Conservation (phyloP, 2,329 filamentous ascomycete species). For the Shiraia bambusicola region DNA sequence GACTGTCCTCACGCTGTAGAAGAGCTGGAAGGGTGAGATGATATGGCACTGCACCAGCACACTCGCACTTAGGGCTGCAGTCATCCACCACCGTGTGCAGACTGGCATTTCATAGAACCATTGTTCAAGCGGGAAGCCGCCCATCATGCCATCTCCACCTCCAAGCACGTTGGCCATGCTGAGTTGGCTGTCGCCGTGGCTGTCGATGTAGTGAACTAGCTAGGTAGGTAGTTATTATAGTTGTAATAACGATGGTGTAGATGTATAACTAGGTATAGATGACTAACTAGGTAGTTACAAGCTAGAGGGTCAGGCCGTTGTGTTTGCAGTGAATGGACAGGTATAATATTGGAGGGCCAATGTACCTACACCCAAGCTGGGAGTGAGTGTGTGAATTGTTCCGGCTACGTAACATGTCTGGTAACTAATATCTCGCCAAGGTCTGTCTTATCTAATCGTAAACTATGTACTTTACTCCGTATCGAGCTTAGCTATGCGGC, state of each 20-base stretch:
- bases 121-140: slow-evolving; percentile 78
- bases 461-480: too few relatives aligned
- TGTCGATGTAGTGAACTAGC: background rate
- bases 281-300: too few relatives aligned
- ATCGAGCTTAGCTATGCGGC: too few relatives aligned
- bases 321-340: slow-evolving; percentile 11
- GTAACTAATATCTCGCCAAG: slow-evolving; percentile 17
- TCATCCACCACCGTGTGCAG: slow-evolving; percentile 96
- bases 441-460: slow-evolving; percentile 10
- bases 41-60: slow-evolving; percentile 91
- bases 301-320: background rate
- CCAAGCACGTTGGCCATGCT: slow-evolving; percentile 50
- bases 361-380: slow-evolving; percentile 1
- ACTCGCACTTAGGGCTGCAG: slow-evolving; percentile 83
- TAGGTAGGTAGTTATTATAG: background rate
- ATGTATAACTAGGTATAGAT: background rate
- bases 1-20: slow-evolving; percentile 92
- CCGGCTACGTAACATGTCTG: slow-evolving; percentile 35
- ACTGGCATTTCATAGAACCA: slow-evolving; percentile 99
- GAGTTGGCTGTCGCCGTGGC: background rate
- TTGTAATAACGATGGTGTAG: background rate
- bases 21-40: slow-evolving; percentile 89
- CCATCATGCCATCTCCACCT: slow-evolving; percentile 47
- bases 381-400: slow-evolving; percentile 5
- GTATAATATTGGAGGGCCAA: slow-evolving; percentile 6